Evolutionary conservation across 2,329 filamentous ascomycete species (phyloP).

Genomic region (Dothistroma pini): DNA sequence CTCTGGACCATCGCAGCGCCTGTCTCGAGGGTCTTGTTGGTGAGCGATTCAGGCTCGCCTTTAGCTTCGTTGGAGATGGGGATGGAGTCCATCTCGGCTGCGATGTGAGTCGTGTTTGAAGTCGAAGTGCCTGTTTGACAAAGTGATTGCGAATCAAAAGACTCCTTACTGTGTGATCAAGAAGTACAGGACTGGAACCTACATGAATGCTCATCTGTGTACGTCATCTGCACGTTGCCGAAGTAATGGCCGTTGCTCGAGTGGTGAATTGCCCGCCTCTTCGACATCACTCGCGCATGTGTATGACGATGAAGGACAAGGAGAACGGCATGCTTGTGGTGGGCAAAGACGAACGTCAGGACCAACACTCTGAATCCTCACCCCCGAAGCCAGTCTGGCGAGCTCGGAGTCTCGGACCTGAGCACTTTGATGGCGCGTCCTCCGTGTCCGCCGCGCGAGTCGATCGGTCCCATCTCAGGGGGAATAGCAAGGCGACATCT

Average conservation of each 20-base stretch:
- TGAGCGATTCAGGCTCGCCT: conserved; percentile 54
- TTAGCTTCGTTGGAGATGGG: conserved; percentile 62
- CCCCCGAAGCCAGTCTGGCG: not conserved
- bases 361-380: not conserved
- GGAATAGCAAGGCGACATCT: no score
- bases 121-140: no score
- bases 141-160: no score
- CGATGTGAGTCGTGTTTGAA: not conserved
- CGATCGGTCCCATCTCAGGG: no score
- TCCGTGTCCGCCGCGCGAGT: not conserved
- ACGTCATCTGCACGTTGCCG: conserved; percentile 2
- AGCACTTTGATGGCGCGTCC: not conserved
- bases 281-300: not conserved
- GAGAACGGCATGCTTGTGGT: not conserved
- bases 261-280: not conserved
- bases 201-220: not conserved
- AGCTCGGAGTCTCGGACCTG: not conserved
- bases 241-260: not conserved
- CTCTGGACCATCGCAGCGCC: conserved; percentile 60
- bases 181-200: not conserved
- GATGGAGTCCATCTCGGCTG: conserved; percentile 28
- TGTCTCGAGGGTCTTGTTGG: conserved; percentile 58
- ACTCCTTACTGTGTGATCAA: no score
- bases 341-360: not conserved
- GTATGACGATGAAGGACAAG: not conserved